Conservation (phyloP, 1,284 basidiomycete genomes). For the Flammula alnicola region DNA sequence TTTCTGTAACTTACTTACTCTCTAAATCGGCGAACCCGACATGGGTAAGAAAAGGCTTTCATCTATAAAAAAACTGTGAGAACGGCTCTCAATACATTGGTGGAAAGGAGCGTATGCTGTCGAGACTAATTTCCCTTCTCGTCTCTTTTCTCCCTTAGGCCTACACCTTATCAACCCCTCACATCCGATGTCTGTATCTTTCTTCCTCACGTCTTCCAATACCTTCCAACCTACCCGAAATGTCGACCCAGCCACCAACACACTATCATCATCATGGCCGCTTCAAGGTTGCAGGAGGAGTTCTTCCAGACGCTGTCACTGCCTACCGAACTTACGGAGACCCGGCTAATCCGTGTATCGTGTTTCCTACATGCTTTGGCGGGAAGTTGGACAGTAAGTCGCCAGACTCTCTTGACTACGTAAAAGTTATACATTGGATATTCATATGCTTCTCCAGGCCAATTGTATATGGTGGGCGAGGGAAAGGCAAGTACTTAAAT, state of each 20-base stretch:
- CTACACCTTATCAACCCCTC: not conserved
- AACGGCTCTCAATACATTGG: too few relatives aligned
- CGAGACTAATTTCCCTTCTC: too few relatives aligned
- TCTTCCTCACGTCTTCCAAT: not conserved
- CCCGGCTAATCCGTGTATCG: conserved; percentile 44
- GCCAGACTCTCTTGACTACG: not conserved
- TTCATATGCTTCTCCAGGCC: too few relatives aligned
- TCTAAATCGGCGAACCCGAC: too few relatives aligned
- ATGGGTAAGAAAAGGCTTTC: too few relatives aligned
- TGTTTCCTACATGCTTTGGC: conserved; percentile 50
- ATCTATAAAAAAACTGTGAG: too few relatives aligned
- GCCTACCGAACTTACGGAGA: conserved; percentile 50
- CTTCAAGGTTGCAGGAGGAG: conserved; percentile 42
- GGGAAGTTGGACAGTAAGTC: conserved; percentile 40
- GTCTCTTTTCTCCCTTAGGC: not conserved
- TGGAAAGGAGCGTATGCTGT: too few relatives aligned
- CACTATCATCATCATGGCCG: conserved; percentile 46
- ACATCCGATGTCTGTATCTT: not conserved
- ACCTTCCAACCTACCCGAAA: not conserved
- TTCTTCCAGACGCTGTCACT: conserved; percentile 45
- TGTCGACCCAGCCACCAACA: conserved; percentile 18
- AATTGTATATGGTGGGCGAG: conserved; percentile 54
- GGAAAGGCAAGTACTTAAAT: conserved; percentile 42
- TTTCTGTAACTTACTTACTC: too few relatives aligned
- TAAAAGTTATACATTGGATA: too few relatives aligned